A percentile compares a stretch with the other conserved stretches of the same genome.
Evolutionary conservation across 352 stramenopile genomes (phyloP).

Genomic region (Phytophthora sojae): DNA sequence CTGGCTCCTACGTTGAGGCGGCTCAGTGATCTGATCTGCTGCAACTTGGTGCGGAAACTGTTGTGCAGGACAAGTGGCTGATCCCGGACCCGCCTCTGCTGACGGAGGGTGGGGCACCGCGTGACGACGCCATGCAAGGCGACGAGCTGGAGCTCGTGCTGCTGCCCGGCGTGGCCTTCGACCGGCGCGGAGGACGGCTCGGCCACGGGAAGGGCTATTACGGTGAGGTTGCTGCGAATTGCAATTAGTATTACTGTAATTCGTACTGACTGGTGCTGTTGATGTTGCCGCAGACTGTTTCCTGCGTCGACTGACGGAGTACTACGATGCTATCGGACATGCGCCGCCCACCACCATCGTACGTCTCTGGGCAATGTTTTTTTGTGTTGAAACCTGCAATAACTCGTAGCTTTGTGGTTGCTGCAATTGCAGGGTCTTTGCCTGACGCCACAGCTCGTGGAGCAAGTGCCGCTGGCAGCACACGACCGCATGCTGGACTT

Average conservation of each 20-base stretch:
- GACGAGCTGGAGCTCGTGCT: conserved; percentile 83
- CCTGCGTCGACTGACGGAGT: conserved; percentile 63
- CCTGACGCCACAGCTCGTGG: conserved; percentile 63
- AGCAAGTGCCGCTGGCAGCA: conserved; percentile 63
- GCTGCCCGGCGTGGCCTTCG: conserved; percentile 86
- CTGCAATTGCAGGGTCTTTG: conserved; percentile 64
- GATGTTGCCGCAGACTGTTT: conserved; percentile 66
- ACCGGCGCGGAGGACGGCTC: conserved; percentile 74
- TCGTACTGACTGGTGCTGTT: conserved; percentile 5
- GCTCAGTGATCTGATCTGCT: conserved; percentile 25
- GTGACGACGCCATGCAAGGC: conserved; percentile 53
- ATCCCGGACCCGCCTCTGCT: conserved; percentile 81
- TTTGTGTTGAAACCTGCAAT: neutral
- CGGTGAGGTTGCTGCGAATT: conserved; percentile 42
- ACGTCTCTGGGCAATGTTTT: conserved; percentile 30
- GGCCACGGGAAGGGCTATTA: conserved; percentile 92
- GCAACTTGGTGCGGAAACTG: neutral
- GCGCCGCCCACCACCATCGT: conserved; percentile 67
- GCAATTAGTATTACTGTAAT: too few relatives aligned
- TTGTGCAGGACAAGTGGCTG: conserved; percentile 84
- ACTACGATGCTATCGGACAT: conserved; percentile 46
- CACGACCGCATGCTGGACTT: conserved; percentile 77
- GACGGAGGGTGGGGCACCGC: conserved; percentile 23
- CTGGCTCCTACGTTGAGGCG: neutral
- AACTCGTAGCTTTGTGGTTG: neutral